Percentiles rank a stretch among this genome's conserved stretches.
Conservation (phyloP, 2,329 filamentous ascomycete species). For the Aspergillus sp. region DNA sequence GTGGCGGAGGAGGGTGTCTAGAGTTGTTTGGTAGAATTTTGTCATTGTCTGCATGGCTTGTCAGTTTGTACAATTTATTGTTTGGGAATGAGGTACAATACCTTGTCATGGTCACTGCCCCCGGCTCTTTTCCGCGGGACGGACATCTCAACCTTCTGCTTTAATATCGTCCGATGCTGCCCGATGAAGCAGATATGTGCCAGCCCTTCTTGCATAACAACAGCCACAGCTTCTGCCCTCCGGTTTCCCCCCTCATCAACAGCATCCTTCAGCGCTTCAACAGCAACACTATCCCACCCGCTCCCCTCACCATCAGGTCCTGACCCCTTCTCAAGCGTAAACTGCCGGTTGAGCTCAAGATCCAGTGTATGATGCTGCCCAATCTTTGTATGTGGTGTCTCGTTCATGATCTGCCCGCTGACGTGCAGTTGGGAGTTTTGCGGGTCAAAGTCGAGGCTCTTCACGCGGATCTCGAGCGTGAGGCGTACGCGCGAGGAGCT, state of each 20-base stretch:
- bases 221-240: conserved; percentile 81
- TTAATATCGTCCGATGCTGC: conserved; percentile 54
- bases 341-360: conserved; percentile 83
- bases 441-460: conserved; percentile 70
- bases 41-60: conserved; percentile 61
- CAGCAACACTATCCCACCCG: conserved; percentile 88
- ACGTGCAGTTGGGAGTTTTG: conserved; percentile 71
- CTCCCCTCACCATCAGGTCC: conserved; percentile 49
- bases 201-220: conserved; percentile 83
- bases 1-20: conserved; percentile 75
- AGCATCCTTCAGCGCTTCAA: conserved; percentile 77
- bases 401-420: conserved; percentile 65
- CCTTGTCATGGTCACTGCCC: conserved; percentile 55
- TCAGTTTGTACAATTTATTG: background rate
- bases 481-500: conserved; percentile 67
- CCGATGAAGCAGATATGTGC: conserved; percentile 58
- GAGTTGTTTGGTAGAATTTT: conserved; percentile 77
- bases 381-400: conserved; percentile 70
- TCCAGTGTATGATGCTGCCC: conserved; percentile 75
- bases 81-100: conserved; percentile 17
- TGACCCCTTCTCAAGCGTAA: conserved; percentile 80
- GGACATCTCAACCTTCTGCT: conserved; percentile 54
- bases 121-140: conserved; percentile 55
- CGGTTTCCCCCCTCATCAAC: conserved; percentile 70
- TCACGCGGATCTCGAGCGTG: conserved; percentile 68